Conservation (phyloP, 2,329 filamentous ascomycete genomes). For the Clonostachys sp. region DNA sequence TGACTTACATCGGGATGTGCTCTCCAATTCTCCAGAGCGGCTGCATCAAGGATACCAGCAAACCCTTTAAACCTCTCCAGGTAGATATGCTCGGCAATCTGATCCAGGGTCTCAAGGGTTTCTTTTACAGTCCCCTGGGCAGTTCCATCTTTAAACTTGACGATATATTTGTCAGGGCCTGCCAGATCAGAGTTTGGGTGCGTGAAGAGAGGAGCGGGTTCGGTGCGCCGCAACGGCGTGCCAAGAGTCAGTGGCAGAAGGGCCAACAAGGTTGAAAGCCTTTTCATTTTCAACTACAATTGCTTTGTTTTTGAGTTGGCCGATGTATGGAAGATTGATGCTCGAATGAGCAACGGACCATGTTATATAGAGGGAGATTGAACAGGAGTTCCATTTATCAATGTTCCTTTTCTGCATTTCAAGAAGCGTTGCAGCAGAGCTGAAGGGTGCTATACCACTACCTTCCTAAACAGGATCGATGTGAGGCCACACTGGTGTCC, state of each 20-base stretch:
- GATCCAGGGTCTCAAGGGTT: not conserved
- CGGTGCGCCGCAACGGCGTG: slow-evolving; percentile 12
- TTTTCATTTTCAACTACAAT: no score
- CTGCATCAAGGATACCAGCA: slow-evolving; percentile 5
- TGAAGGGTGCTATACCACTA: no score
- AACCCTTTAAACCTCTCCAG: slow-evolving; percentile 6
- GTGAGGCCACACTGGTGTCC: no score
- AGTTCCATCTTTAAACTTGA: slow-evolving; percentile 11
- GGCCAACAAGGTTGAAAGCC: slow-evolving; percentile 9
- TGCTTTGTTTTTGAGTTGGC: no score
- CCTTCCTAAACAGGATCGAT: no score
- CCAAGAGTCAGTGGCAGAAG: slow-evolving; percentile 13
- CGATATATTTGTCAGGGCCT: slow-evolving; percentile 12
- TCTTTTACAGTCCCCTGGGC: slow-evolving; percentile 3
- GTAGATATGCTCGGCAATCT: slow-evolving; percentile 4
- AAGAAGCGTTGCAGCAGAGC: no score
- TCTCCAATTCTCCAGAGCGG: slow-evolving; percentile 4
- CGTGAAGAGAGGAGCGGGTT: slow-evolving; percentile 15
- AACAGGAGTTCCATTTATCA: no score
- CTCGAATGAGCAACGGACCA: no score
- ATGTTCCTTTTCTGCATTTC: no score
- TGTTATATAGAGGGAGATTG: no score
- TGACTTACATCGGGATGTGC: slow-evolving; percentile 7
- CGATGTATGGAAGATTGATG: no score
- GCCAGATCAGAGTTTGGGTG: slow-evolving; percentile 3